Percentiles rank a stretch among this genome's conserved stretches.
These are phyloP conservation scores for Lodderomyces pseudojiufengensis DNA, from an alignment of 1,139 yeast species.

Conservation along the genomic window DNA sequence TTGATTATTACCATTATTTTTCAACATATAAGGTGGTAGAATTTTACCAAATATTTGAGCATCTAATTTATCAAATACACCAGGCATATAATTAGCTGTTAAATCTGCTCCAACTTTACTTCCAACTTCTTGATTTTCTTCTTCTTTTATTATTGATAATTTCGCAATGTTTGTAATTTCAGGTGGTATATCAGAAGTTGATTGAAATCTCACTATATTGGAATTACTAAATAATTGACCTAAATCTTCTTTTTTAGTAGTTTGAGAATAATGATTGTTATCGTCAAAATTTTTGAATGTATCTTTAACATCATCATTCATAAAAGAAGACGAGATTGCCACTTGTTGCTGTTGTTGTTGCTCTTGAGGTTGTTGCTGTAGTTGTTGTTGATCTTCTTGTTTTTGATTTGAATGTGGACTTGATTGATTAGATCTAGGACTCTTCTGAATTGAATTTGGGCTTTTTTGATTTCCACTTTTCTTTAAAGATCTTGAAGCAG, in stretches of 20 bases:
- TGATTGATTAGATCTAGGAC: too few species aligned
- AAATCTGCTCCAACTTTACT: slow-evolving; percentile 10
- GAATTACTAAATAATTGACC: slow-evolving; percentile 13
- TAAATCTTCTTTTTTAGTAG: slow-evolving; percentile 8
- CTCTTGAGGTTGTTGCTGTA: not conserved
- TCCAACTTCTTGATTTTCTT: slow-evolving; percentile 12
- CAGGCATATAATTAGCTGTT: slow-evolving; percentile 53
- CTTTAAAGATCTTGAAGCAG: slow-evolving; percentile 41
- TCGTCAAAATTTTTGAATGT: slow-evolving; percentile 34
- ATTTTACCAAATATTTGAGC: slow-evolving; percentile 80
- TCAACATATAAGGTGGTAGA: slow-evolving; percentile 78
- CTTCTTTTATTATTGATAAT: slow-evolving; percentile 8
- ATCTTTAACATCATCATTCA: slow-evolving; percentile 20
- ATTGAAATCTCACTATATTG: slow-evolving; percentile 13
- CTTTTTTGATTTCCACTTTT: slow-evolving; percentile 1
- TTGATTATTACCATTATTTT: slow-evolving; percentile 21
- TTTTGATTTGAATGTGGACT: too few species aligned
- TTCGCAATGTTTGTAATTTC: slow-evolving; percentile 6
- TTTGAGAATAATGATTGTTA: slow-evolving; percentile 26
- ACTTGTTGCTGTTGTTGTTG: not conserved
- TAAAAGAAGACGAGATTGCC: slow-evolving; percentile 12
- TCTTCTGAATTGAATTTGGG: too few species aligned
- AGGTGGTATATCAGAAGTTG: slow-evolving; percentile 11
- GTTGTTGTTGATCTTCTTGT: not conserved
- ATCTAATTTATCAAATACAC: slow-evolving; percentile 79